phyloP scores from a whole-genome alignment of 2,329 filamentous ascomycete species.

The Colletotrichum sp. region DNA sequence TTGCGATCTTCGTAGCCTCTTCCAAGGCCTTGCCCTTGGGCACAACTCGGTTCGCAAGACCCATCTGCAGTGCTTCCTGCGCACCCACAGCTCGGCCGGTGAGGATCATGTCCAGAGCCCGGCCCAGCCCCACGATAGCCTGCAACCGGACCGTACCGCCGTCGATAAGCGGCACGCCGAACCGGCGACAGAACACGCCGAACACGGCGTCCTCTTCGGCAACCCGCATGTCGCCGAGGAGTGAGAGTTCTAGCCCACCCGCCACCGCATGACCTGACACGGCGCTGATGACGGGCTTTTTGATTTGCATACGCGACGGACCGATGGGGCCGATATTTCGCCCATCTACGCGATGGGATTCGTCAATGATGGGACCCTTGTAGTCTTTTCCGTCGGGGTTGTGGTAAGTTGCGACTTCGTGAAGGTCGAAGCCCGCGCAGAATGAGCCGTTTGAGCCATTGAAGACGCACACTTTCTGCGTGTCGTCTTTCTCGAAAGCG shows the following conservation, averaged over 20 bases:
- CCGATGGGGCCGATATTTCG: conserved; percentile 51
- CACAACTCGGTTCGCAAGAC: conserved; percentile 58
- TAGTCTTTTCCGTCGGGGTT: background rate
- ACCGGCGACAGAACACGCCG: conserved; percentile 60
- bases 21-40: conserved; percentile 52
- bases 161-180: conserved; percentile 35
- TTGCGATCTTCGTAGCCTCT: conserved; percentile 53
- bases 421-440: conserved; percentile 59
- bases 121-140: conserved; percentile 54
- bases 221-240: conserved; percentile 58
- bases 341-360: conserved; percentile 20
- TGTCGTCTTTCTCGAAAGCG: conserved; percentile 51
- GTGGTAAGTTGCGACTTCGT: conserved; percentile 39
- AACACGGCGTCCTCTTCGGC: conserved; percentile 58
- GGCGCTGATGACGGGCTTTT: conserved; percentile 58
- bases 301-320: conserved; percentile 52
- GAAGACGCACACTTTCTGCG: conserved; percentile 59
- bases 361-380: background rate
- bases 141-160: conserved; percentile 57
- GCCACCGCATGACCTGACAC: conserved; percentile 59
- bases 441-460: conserved; percentile 51
- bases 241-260: conserved; percentile 53
- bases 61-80: conserved; percentile 54
- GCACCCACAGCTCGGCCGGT: conserved; percentile 55
- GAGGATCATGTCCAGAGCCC: conserved; percentile 62